phyloP scores from a whole-genome alignment of 768 basidiomycete genomes.

The Trametes maxima region DNA sequence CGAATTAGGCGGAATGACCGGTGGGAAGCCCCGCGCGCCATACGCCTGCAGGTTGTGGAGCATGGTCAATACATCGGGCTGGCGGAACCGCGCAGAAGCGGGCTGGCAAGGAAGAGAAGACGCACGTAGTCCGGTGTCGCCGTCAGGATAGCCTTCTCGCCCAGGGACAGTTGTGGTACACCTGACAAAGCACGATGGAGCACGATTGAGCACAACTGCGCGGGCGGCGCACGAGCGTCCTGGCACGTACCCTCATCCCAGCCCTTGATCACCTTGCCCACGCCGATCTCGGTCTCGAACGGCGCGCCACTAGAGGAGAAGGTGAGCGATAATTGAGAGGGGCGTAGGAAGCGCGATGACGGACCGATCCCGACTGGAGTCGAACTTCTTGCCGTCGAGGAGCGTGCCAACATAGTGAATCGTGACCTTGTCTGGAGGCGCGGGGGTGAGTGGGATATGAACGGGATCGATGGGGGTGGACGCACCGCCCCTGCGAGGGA shows the following conservation, averaged over 20 bases:
- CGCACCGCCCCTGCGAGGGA: constrained; percentile 74
- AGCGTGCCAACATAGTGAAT: constrained; percentile 86
- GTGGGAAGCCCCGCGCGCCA: constrained; percentile 73
- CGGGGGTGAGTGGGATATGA: constrained; percentile 14
- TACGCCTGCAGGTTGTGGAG: constrained; percentile 53
- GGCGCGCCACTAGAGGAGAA: constrained; percentile 47
- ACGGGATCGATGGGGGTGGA: constrained; percentile 25
- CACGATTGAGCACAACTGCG: constrained; percentile 21
- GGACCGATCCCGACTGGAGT: constrained; percentile 78
- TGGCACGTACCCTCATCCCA: constrained; percentile 81
- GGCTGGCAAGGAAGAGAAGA: constrained; percentile 20
- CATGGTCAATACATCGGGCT: constrained; percentile 7
- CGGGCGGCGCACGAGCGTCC: background rate
- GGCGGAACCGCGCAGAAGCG: constrained; percentile 32
- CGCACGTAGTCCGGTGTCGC: constrained; percentile 80
- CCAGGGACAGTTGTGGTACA: constrained; percentile 75
- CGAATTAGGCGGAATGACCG: constrained; percentile 76
- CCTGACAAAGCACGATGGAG: constrained; percentile 43
- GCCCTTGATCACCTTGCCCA: constrained; percentile 83
- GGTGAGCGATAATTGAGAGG: background rate
- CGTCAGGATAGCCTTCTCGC: constrained; percentile 68
- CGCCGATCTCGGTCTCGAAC: constrained; percentile 73
- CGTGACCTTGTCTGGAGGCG: constrained; percentile 57
- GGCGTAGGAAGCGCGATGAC: constrained; percentile 25
- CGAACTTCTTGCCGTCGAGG: constrained; percentile 62